Evolutionary conservation across 495 filamentous ascomycete genomes (phyloP), one percentile per base, ranked within the genome.

Genomic region (Xylaria palmicola): DNA sequence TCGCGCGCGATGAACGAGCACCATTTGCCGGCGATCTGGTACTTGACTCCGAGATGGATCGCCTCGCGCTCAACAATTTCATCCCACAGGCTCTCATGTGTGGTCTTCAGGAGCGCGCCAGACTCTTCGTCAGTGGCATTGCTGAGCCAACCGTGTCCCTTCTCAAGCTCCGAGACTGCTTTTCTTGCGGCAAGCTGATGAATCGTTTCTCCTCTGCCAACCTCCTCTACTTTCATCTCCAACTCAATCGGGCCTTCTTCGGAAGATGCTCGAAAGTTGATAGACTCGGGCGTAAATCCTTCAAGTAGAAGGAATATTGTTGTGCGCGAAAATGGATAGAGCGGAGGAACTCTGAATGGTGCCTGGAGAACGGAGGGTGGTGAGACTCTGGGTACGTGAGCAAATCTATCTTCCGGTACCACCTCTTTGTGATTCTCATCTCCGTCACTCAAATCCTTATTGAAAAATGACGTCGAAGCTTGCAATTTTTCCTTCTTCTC

Each of bases 131-230:
- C 74, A 32, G 73, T 80, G 19, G 80, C 79, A 22, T 83, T 74
- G 48, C 71, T 69, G 30, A 91, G 73, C 86, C 89, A 91, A 17
- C 88, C 85, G 27, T 85, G 78, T 4, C 78, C 82, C 68, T 89
- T 85, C 68, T 91, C 88, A 0, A 92, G 79, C 54, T 91, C 89
- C 24, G 80, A 70, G 17, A 88, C 74, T 1, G 86, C 85, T 67
- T 88, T 89, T 50, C 82, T 82, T 0, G 87, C 86, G 1, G 87
- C 87, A 2, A 91, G 81, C 61, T 87, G 85, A 66, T 91, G 88
- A 53, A 92, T 83, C 0, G 83, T 89, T 56, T 85, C 74, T 3
- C 77, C 79, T 0, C 87, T 86, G n/a, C 57, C 57, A 17, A 52
- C 32, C 43, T 60, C 45, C 34, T 60, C 26, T 22, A 60, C 26